A percentile compares a stretch with the other conserved stretches of the same genome.
Evolutionary conservation across 805 yeast genomes (phyloP).

Genomic region (Nakazawaea populi): DNA sequence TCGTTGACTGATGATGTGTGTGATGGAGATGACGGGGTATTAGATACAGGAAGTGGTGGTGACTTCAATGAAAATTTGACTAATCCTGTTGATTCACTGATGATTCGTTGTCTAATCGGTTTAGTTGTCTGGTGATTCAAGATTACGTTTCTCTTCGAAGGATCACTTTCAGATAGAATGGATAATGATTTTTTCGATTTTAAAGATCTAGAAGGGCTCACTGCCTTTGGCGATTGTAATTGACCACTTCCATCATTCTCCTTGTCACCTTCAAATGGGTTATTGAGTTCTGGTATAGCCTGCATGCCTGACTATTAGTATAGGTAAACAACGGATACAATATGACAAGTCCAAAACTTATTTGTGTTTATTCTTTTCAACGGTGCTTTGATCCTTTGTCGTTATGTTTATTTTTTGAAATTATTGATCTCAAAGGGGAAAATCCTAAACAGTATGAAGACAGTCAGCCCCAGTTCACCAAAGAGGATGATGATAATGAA

Average conservation of each 20-base stretch:
- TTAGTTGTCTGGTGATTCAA: conserved; percentile 15
- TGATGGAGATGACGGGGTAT: background rate
- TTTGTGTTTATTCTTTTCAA: too few relatives aligned
- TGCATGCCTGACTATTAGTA: background rate
- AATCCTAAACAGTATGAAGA: background rate
- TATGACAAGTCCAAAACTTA: too few relatives aligned
- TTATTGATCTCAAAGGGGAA: background rate
- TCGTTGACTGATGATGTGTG: background rate
- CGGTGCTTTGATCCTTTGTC: too few relatives aligned
- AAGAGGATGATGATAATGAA: too few relatives aligned
- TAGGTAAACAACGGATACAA: too few relatives aligned
- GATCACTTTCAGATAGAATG: conserved; percentile 18
- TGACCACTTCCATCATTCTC: conserved; percentile 3
- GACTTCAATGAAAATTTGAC: conserved; percentile 34
- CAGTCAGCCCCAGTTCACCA: too few relatives aligned
- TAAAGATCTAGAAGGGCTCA: conserved; percentile 7
- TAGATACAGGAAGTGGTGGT: background rate
- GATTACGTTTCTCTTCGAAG: conserved; percentile 5
- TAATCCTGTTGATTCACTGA: conserved; percentile 47
- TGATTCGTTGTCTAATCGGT: conserved; percentile 31
- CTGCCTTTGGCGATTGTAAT: background rate
- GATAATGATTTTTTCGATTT: conserved; percentile 27
- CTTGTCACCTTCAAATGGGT: background rate
- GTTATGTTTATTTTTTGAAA: too few relatives aligned
- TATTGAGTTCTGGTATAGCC: conserved; percentile 1